Conservation (phyloP, 139 green algal genomes). For the Picochlorum costavermella region DNA sequence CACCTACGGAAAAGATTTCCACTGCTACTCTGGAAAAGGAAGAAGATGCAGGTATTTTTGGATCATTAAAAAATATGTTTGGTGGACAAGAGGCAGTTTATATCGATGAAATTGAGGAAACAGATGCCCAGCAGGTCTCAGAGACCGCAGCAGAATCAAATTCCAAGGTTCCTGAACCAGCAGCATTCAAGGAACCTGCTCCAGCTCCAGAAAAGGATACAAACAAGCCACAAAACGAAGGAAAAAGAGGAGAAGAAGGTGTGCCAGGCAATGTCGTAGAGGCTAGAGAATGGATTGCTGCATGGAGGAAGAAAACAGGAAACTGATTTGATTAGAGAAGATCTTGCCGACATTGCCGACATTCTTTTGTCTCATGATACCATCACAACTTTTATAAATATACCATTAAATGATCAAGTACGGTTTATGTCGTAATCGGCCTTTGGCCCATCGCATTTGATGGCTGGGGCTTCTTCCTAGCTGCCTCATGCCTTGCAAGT, state of each 20-base stretch:
- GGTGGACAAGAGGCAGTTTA: slow-evolving; percentile 4
- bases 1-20: slow-evolving; percentile 1
- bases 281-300: slow-evolving; percentile 35
- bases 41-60: not conserved
- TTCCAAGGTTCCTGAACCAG: not conserved
- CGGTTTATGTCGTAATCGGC: not conserved
- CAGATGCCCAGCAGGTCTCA: not conserved
- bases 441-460: not conserved
- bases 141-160: not conserved
- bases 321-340: not conserved
- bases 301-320: slow-evolving; percentile 20
- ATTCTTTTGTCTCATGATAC: no score
- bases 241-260: not conserved
- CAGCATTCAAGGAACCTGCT: not conserved
- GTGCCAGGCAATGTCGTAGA: slow-evolving; percentile 33
- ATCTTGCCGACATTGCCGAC: no score
- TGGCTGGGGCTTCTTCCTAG: slow-evolving; percentile 60
- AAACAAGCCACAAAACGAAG: slow-evolving; percentile 16
- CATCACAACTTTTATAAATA: not conserved
- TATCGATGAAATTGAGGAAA: slow-evolving; percentile 16
- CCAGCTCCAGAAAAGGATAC: slow-evolving; percentile 9
- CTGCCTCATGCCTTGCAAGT: slow-evolving; percentile 70
- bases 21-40: not conserved
- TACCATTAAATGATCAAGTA: not conserved
- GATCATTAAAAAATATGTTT: slow-evolving; percentile 2